A percentile compares a stretch with the other conserved stretches of the same genome.
phyloP scores from a whole-genome alignment of 352 stramenopile genomes.

The Halophytophthora batemanensis region DNA sequence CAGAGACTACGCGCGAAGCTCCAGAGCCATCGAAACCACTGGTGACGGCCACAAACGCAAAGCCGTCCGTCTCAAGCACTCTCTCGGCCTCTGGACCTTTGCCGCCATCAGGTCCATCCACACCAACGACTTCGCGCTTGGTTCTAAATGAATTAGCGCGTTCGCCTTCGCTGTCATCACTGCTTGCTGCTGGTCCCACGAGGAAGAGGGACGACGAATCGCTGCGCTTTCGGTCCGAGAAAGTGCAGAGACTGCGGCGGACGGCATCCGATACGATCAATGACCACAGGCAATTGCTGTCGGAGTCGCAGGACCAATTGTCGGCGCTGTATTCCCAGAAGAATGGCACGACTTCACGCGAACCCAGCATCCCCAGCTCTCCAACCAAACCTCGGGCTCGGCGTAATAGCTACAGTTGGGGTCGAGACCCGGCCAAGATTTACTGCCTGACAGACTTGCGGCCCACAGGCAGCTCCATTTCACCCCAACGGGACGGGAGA shows the following conservation, averaged over 20 bases:
- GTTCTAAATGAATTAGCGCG: too few relatives aligned
- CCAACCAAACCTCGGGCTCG: background rate
- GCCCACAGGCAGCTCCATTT: background rate
- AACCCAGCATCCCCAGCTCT: background rate
- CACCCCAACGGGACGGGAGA: conserved; percentile 4
- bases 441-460: conserved; percentile 15
- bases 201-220: too few relatives aligned
- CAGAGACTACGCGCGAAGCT: background rate
- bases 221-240: background rate
- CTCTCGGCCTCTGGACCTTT: too few relatives aligned
- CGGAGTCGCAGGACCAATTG: too few relatives aligned
- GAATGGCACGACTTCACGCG: background rate
- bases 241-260: conserved; percentile 5
- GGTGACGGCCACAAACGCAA: too few relatives aligned
- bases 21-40: background rate
- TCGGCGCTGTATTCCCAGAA: background rate
- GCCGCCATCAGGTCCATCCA: too few relatives aligned
- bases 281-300: conserved; percentile 4
- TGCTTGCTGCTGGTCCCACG: too few relatives aligned
- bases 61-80: too few relatives aligned
- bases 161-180: too few relatives aligned
- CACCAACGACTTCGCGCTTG: too few relatives aligned
- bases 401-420: conserved; percentile 16
- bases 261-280: conserved; percentile 14
- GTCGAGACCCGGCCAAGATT: conserved; percentile 15